Evolutionary conservation across 2,329 filamentous ascomycete species (phyloP).

Genomic region (Penicillium corylophilum): DNA sequence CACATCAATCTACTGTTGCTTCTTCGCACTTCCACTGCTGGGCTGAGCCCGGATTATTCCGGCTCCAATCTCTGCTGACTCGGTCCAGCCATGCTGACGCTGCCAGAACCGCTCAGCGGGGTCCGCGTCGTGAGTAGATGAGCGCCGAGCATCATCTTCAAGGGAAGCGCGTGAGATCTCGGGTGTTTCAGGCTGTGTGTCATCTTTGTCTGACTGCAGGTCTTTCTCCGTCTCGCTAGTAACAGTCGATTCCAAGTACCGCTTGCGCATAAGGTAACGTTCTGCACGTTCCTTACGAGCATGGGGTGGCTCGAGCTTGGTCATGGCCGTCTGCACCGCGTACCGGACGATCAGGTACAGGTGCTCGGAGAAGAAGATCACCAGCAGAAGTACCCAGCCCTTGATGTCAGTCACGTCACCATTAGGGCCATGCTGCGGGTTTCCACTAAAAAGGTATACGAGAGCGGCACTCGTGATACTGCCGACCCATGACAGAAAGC

Average conservation of each 20-base stretch:
- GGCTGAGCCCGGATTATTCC: conserved; percentile 41
- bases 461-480: conserved; percentile 84
- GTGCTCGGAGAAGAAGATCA: conserved; percentile 84
- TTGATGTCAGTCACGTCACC: conserved; percentile 61
- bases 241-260: conserved; percentile 60
- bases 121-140: conserved; percentile 34
- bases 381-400: conserved; percentile 76
- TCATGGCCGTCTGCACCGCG: conserved; percentile 69
- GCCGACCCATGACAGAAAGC: conserved; percentile 90
- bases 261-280: conserved; percentile 76
- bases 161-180: conserved; percentile 38
- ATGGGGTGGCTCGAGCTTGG: conserved; percentile 80
- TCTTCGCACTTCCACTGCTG: conserved; percentile 29
- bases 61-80: conserved; percentile 41
- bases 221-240: conserved; percentile 8
- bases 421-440: conserved; percentile 53
- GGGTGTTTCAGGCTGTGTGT: conserved; percentile 9
- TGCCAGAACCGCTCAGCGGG: conserved; percentile 45
- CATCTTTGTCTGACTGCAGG: conserved; percentile 20
- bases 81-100: conserved; percentile 45
- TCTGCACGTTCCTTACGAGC: conserved; percentile 81
- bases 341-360: conserved; percentile 78
- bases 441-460: conserved; percentile 78
- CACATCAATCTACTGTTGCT: conserved; percentile 29
- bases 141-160: conserved; percentile 44